phyloP scores from a whole-genome alignment of 306 rosid species.

The Coriaria nepalensis region DNA sequence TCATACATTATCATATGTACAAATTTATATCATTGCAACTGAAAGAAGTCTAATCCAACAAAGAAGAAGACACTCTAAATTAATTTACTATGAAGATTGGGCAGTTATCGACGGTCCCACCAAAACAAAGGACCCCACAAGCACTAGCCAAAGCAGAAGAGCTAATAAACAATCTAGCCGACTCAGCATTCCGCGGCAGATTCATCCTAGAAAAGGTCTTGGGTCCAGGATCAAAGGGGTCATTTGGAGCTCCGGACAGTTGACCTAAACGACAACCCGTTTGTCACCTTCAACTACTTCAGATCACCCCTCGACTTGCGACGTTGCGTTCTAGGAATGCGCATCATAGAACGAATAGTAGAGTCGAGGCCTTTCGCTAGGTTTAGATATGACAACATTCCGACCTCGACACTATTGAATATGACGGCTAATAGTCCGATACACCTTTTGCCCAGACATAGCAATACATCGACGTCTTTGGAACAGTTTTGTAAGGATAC shows the following conservation, averaged over 20 bases:
- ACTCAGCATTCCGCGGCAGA: constrained; percentile 77
- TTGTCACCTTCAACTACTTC: constrained; percentile 85
- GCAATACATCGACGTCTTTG: constrained; percentile 55
- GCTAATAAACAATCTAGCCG: constrained; percentile 52
- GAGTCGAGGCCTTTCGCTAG: constrained; percentile 52
- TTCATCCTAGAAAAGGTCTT: constrained; percentile 76
- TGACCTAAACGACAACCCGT: constrained; percentile 63
- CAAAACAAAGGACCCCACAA: constrained; percentile 70
- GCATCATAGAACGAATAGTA: constrained; percentile 39
- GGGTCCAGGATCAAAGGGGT: constrained; percentile 59
- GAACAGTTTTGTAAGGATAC: constrained; percentile 84
- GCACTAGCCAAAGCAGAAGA: constrained; percentile 35
- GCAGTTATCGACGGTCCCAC: constrained; percentile 83
- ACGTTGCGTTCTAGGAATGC: constrained; percentile 70
- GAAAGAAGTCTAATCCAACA: too few relatives aligned
- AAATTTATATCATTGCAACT: too few relatives aligned
- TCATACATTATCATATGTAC: too few relatives aligned
- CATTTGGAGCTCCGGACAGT: constrained; percentile 41
- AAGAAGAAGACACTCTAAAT: too few relatives aligned
- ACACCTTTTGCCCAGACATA: constrained; percentile 55
- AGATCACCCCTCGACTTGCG: constrained; percentile 58
- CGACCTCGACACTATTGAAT: constrained; percentile 54
- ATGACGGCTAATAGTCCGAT: constrained; percentile 59
- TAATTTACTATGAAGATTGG: too few relatives aligned
- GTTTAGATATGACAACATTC: constrained; percentile 27